phyloP scores from a whole-genome alignment of 108 stramenopile species.

The Thalassiosira profunda region DNA sequence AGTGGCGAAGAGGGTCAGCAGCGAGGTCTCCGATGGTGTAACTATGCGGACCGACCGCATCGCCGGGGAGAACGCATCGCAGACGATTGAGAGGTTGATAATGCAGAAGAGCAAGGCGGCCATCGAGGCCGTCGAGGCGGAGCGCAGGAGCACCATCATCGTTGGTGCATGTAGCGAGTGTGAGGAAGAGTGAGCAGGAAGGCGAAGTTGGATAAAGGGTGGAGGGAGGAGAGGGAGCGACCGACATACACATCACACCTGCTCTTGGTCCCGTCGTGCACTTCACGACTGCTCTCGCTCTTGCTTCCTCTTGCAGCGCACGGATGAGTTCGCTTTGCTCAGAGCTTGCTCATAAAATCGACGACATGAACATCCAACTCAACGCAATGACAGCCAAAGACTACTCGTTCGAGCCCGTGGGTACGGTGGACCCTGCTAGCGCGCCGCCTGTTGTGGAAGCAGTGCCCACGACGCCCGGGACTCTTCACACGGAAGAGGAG shows the following conservation, averaged over 20 bases:
- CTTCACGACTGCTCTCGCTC: too few relatives aligned
- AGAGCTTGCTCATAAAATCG: too few relatives aligned
- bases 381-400: conserved; percentile 8
- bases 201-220: too few relatives aligned
- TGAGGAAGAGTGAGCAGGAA: too few relatives aligned
- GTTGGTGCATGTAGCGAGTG: too few relatives aligned
- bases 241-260: too few relatives aligned
- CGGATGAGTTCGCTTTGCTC: too few relatives aligned
- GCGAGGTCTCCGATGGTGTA: neutral
- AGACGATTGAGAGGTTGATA: neutral
- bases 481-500: conserved; percentile 3
- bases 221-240: too few relatives aligned
- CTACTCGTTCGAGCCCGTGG: neutral
- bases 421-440: too few relatives aligned
- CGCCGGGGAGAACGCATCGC: neutral
- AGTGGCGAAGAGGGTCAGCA: conserved; percentile 21
- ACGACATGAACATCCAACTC: too few relatives aligned
- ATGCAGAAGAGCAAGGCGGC: conserved; percentile 4
- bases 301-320: too few relatives aligned
- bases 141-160: neutral
- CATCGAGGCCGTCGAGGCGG: neutral
- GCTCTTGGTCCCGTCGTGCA: too few relatives aligned
- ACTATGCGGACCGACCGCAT: neutral
- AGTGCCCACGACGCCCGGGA: conserved; percentile 4
- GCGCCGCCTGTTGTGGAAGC: conserved; percentile 31